Evolutionary conservation across 2,329 filamentous ascomycete genomes (phyloP).

Genomic region (Furcasterigmium furcatum): DNA sequence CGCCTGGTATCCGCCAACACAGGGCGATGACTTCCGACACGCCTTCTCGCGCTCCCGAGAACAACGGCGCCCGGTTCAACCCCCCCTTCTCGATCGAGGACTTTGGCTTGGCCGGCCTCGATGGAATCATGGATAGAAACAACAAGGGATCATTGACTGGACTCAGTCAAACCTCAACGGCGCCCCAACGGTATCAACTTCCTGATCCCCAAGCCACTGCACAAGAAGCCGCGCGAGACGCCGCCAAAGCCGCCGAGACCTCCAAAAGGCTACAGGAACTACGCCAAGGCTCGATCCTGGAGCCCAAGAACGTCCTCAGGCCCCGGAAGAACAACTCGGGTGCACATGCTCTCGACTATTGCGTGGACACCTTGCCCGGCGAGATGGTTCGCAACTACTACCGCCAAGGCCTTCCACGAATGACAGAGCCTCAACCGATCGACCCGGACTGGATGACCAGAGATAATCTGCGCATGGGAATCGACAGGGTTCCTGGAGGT

Average conservation of each 20-base stretch:
- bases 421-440: conserved; percentile 17
- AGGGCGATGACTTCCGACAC: conserved; percentile 39
- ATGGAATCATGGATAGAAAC: too few species aligned
- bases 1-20: conserved; percentile 50
- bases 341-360: neutral
- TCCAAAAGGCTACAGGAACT: conserved; percentile 4
- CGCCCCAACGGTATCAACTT: too few species aligned
- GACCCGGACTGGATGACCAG: conserved; percentile 17
- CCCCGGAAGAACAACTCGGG: neutral
- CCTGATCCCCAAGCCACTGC: too few species aligned
- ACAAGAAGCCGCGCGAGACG: too few species aligned
- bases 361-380: conserved; percentile 23
- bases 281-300: neutral
- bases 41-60: conserved; percentile 22
- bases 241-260: conserved; percentile 1
- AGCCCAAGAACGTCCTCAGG: neutral
- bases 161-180: too few species aligned
- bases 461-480: neutral
- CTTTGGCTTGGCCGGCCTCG: too few species aligned
- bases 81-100: conserved; percentile 1
- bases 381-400: conserved; percentile 26
- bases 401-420: conserved; percentile 21
- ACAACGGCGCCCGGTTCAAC: neutral
- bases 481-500: conserved; percentile 13
- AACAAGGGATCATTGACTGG: too few species aligned